phyloP scores from a whole-genome alignment of 768 basidiomycete species.

The Russula ochroleuca region DNA sequence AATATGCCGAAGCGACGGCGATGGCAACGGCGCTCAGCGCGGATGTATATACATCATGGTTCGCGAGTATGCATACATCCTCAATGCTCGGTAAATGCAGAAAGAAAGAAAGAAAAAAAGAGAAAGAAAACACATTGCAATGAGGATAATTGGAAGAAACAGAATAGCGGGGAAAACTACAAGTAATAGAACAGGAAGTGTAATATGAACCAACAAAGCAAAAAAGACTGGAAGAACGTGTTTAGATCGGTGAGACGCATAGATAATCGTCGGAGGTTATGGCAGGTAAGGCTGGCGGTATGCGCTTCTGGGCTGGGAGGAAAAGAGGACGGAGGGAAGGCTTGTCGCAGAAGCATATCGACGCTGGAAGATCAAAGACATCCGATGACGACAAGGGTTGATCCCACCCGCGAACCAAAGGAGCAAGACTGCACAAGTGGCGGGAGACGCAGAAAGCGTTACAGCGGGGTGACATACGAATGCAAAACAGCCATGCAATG shows the following conservation, averaged over 20 bases:
- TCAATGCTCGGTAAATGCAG: conserved; percentile 23
- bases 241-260: conserved; percentile 24
- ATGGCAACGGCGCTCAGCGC: conserved; percentile 17
- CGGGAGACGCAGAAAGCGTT: conserved; percentile 6
- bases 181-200: conserved; percentile 26
- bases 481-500: conserved; percentile 18
- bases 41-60: conserved; percentile 20
- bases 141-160: conserved; percentile 11
- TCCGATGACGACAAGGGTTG: conserved; percentile 12
- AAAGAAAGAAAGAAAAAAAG: conserved; percentile 1
- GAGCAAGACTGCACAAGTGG: neutral
- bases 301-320: neutral
- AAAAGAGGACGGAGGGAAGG: neutral
- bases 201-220: conserved; percentile 25
- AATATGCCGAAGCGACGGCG: conserved; percentile 16
- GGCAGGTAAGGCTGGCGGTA: conserved; percentile 8
- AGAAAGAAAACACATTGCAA: conserved; percentile 17
- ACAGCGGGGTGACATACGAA: neutral
- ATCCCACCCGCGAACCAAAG: conserved; percentile 5
- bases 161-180: conserved; percentile 25
- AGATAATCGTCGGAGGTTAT: conserved; percentile 17
- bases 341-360: conserved; percentile 21
- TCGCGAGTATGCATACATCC: conserved; percentile 26
- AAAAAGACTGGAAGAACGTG: conserved; percentile 8
- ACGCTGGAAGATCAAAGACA: conserved; percentile 10